Percentiles rank a stretch among this genome's conserved stretches.
phyloP scores from a whole-genome alignment of 139 green algal genomes.

The Limnomonas spitsbergensis region DNA sequence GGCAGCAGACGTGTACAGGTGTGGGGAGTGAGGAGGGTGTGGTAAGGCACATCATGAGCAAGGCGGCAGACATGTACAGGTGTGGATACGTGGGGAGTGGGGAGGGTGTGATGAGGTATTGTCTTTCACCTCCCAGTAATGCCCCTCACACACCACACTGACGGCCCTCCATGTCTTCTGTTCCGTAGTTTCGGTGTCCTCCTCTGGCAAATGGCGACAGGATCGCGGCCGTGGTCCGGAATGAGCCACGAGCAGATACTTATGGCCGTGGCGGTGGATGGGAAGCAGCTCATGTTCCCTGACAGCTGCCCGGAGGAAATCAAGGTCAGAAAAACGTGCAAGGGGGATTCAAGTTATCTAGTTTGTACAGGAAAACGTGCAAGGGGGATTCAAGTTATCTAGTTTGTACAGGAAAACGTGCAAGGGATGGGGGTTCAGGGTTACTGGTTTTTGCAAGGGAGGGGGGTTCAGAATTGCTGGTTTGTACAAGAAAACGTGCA shows the following conservation, averaged over 20 bases:
- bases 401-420: too few relatives aligned
- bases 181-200: background rate
- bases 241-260: background rate
- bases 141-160: too few relatives aligned
- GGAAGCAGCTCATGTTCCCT: background rate
- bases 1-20: background rate
- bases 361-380: too few relatives aligned
- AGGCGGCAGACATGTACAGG: background rate
- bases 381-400: too few relatives aligned
- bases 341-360: too few relatives aligned
- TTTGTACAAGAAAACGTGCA: too few relatives aligned
- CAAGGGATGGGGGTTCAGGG: too few relatives aligned
- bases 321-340: too few relatives aligned
- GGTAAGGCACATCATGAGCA: background rate
- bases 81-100: background rate
- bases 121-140: background rate
- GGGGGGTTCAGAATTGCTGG: too few relatives aligned
- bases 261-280: background rate
- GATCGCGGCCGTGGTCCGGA: background rate
- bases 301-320: background rate
- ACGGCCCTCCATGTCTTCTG: background rate
- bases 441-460: too few relatives aligned
- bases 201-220: background rate
- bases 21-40: background rate
- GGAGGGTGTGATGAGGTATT: background rate